Percentiles rank a stretch among this genome's conserved stretches.
Conservation (phyloP, 2,329 filamentous ascomycete species). For the Pseudonectria foliicola region DNA sequence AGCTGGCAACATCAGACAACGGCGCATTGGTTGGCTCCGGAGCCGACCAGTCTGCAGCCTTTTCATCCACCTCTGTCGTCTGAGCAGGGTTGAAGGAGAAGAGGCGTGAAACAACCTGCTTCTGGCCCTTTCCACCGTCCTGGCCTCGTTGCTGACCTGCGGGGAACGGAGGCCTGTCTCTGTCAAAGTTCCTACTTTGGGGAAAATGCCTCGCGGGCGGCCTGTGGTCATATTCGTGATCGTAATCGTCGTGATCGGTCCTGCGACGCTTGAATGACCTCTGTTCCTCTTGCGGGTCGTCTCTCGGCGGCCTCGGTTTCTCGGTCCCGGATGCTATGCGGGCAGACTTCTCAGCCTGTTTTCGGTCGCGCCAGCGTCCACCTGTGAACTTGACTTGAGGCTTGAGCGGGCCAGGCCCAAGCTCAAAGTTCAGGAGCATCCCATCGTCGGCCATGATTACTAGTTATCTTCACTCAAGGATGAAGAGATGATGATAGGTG, state of each 20-base stretch:
- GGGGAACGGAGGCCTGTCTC: conserved; percentile 10
- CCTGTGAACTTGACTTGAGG: conserved; percentile 67
- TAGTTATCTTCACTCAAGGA: conserved; percentile 1
- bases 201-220: conserved; percentile 5
- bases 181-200: conserved; percentile 9
- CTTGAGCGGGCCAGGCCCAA: conserved; percentile 60
- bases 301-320: conserved; percentile 12
- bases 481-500: not conserved
- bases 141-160: conserved; percentile 14
- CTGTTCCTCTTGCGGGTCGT: conserved; percentile 21
- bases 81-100: conserved; percentile 84
- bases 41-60: conserved; percentile 43
- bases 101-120: conserved; percentile 77
- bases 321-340: conserved; percentile 17
- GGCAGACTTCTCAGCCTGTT: conserved; percentile 51
- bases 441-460: conserved; percentile 81
- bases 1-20: conserved; percentile 75
- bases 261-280: conserved; percentile 41
- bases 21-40: conserved; percentile 85
- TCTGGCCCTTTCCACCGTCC: conserved; percentile 16
- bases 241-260: conserved; percentile 15
- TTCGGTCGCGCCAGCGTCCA: conserved; percentile 86
- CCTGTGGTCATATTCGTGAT: conserved; percentile 11
- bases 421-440: conserved; percentile 86
- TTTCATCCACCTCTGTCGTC: conserved; percentile 52